A percentile compares a stretch with the other conserved stretches of the same genome.
phyloP scores from a whole-genome alignment of 805 yeast species.

The Nadsonia fulvescens region DNA sequence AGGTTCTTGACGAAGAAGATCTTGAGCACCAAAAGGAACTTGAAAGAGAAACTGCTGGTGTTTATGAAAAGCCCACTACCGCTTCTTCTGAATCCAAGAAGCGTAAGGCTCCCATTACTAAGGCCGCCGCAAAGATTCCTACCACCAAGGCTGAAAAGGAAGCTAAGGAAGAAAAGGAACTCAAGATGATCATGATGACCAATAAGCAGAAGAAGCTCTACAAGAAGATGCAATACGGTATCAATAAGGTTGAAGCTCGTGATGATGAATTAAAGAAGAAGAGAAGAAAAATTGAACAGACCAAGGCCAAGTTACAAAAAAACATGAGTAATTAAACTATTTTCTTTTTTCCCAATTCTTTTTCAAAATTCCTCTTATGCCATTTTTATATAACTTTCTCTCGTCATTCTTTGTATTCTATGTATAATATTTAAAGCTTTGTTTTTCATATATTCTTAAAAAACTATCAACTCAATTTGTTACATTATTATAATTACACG shows the following conservation, averaged over 20 bases:
- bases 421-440: no score
- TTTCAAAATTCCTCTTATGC: no score
- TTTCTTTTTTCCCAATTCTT: no score
- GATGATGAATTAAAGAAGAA: slow-evolving; percentile 56
- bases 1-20: slow-evolving; percentile 32
- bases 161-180: slow-evolving; percentile 63
- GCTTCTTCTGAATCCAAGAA: slow-evolving; percentile 18
- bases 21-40: slow-evolving; percentile 60
- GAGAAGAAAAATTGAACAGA: slow-evolving; percentile 12
- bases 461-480: no score
- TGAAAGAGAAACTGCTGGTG: slow-evolving; percentile 82
- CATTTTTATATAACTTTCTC: no score
- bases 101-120: slow-evolving; percentile 21
- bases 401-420: no score
- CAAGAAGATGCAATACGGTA: slow-evolving; percentile 87
- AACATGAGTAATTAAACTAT: no score
- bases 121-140: slow-evolving; percentile 17
- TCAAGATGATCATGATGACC: slow-evolving; percentile 93
- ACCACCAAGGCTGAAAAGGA: slow-evolving; percentile 29
- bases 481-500: no score
- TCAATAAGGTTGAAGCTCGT: slow-evolving; percentile 64
- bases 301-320: slow-evolving; percentile 7
- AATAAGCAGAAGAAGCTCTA: slow-evolving; percentile 88
- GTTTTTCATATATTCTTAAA: no score
- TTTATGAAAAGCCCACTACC: slow-evolving; percentile 27